A percentile compares a stretch with the other conserved stretches of the same genome.
phyloP scores from a whole-genome alignment of 2,329 filamentous ascomycete species.

The Cladosporium austrohemisphaericum region DNA sequence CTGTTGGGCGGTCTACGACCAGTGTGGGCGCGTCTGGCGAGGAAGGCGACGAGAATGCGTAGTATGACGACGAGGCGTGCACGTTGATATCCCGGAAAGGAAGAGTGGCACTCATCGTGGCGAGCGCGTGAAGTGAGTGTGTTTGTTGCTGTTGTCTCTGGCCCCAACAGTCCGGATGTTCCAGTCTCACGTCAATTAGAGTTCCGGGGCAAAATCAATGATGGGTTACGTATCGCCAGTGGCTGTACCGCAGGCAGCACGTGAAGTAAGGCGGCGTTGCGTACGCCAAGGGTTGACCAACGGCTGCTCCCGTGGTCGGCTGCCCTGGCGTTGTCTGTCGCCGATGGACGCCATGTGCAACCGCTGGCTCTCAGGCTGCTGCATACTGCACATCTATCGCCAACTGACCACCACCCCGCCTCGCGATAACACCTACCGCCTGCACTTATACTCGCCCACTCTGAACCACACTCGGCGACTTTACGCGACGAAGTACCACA shows the following conservation, averaged over 20 bases:
- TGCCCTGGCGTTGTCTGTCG: neutral
- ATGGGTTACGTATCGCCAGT: slow-evolving; percentile 9
- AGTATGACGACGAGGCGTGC: slow-evolving; percentile 84
- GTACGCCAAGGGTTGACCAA: slow-evolving; percentile 3
- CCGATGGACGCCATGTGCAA: neutral
- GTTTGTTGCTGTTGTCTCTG: neutral
- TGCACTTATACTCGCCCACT: neutral
- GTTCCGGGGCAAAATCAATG: slow-evolving; percentile 3
- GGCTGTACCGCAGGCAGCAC: slow-evolving; percentile 5
- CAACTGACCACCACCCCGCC: neutral
- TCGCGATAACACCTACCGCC: neutral
- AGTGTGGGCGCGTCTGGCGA: slow-evolving; percentile 84
- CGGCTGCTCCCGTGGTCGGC: neutral
- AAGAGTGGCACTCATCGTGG: slow-evolving; percentile 50
- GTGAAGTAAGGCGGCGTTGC: slow-evolving; percentile 11
- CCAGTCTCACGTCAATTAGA: neutral
- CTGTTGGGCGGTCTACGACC: slow-evolving; percentile 85
- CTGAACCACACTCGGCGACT: neutral
- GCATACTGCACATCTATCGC: neutral
- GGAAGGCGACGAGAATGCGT: slow-evolving; percentile 94
- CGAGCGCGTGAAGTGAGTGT: neutral
- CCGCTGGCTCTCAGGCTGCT: slow-evolving; percentile 11
- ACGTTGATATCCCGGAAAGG: slow-evolving; percentile 97
- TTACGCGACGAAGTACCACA: neutral
- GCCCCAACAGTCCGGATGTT: neutral